phyloP scores from a whole-genome alignment of 257 asterid genomes.

The Solanum lycopersicoides region DNA sequence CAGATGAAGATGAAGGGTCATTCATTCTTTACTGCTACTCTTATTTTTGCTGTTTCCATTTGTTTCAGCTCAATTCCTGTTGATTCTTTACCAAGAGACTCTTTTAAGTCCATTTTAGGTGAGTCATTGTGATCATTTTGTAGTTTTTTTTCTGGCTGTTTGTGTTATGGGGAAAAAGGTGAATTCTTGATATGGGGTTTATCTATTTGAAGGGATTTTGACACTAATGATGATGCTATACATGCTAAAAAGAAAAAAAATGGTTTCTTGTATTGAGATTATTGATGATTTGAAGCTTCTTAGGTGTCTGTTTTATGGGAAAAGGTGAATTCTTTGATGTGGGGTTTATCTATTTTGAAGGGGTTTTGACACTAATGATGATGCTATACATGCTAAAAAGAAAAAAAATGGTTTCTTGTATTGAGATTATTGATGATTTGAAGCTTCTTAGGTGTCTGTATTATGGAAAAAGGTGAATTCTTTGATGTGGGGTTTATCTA shows the following conservation, averaged over 20 bases:
- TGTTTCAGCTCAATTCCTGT: conserved; percentile 22
- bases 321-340: too few relatives aligned
- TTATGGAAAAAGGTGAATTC: not conserved
- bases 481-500: not conserved
- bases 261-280: too few relatives aligned
- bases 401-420: not conserved
- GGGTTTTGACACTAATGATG: not conserved
- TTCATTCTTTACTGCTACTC: conserved; percentile 7
- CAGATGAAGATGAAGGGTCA: conserved; percentile 24
- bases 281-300: too few relatives aligned
- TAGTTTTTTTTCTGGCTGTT: not conserved
- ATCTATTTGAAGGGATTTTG: not conserved
- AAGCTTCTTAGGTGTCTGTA: not conserved
- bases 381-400: not conserved
- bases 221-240: not conserved
- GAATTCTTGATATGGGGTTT: not conserved
- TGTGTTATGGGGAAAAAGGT: not conserved
- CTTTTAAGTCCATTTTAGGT: conserved; percentile 52
- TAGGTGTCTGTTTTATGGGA: too few relatives aligned
- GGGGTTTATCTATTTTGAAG: not conserved
- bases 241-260: not conserved
- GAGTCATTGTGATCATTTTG: conserved; percentile 2
- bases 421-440: not conserved
- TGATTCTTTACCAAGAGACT: conserved; percentile 35
- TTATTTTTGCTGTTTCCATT: conserved; percentile 22